Percentiles rank a stretch among this genome's conserved stretches.
Conservation (phyloP, 2,329 filamentous ascomycete genomes). For the Aspergillus oerlinghausenensis region DNA sequence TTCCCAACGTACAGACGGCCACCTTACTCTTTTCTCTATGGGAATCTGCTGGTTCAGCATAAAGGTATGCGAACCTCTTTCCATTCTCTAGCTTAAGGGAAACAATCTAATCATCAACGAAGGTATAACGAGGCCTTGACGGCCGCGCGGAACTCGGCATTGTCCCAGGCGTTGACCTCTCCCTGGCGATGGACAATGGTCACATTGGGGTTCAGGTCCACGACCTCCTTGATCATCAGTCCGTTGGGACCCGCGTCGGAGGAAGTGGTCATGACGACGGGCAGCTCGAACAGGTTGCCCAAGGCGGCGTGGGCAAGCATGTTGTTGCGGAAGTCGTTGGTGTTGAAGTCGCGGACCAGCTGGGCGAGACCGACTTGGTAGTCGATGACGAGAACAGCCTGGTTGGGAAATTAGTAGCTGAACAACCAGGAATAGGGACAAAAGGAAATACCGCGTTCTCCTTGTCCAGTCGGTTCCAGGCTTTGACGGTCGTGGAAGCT, state of each 20-base stretch:
- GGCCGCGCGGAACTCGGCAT: conserved; percentile 61
- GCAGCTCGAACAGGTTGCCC: conserved; percentile 62
- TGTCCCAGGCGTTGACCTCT: conserved; percentile 76
- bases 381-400: conserved; percentile 29
- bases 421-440: neutral
- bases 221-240: conserved; percentile 64
- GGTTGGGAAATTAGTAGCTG: neutral
- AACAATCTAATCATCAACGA: neutral
- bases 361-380: conserved; percentile 34
- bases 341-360: conserved; percentile 61
- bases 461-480: conserved; percentile 25
- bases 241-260: conserved; percentile 68
- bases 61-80: neutral
- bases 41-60: neutral
- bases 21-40: no score
- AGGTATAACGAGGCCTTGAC: conserved; percentile 45
- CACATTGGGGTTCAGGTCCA: conserved; percentile 61
- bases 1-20: no score
- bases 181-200: conserved; percentile 64
- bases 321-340: conserved; percentile 61
- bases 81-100: no score
- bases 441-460: conserved; percentile 18
- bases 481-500: conserved; percentile 14
- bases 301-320: conserved; percentile 65
- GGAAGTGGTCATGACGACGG: conserved; percentile 67